Evolutionary conservation across 2,329 filamentous ascomycete genomes (phyloP).

Genomic region (Sporothrix euskadiensis): DNA sequence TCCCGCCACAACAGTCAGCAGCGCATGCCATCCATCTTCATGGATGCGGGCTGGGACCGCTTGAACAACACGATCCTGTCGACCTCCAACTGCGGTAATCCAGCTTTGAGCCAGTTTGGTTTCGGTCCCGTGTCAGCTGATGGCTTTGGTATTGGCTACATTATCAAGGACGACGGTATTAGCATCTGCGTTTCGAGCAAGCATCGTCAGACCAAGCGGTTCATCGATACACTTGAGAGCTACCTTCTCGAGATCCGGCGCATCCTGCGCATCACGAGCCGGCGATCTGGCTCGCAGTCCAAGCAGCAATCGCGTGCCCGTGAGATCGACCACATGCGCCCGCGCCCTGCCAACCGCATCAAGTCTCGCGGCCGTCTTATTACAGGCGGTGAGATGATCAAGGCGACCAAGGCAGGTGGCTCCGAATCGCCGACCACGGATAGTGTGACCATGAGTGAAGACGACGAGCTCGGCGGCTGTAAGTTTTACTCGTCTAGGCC

Average conservation of each 20-base stretch:
- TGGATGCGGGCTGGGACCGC: conserved; percentile 88
- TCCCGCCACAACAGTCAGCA: conserved; percentile 28
- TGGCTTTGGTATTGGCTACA: conserved; percentile 97
- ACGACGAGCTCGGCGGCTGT: conserved; percentile 92
- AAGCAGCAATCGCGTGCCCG: conserved; percentile 53
- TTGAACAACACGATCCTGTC: conserved; percentile 92
- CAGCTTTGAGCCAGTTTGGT: conserved; percentile 89
- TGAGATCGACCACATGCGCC: conserved; percentile 50
- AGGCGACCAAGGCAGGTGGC: conserved; percentile 48
- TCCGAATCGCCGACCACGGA: conserved; percentile 66
- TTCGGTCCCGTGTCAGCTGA: conserved; percentile 93
- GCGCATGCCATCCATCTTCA: conserved; percentile 74
- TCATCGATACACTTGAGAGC: conserved; percentile 83
- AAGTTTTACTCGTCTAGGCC: conserved; percentile 46
- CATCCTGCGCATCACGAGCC: conserved; percentile 68
- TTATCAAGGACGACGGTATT: conserved; percentile 92
- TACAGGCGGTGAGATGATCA: conserved; percentile 53
- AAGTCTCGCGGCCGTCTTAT: conserved; percentile 76
- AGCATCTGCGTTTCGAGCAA: conserved; percentile 91
- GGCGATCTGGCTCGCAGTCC: conserved; percentile 44
- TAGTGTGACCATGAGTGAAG: conserved; percentile 72
- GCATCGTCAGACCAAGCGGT: conserved; percentile 87
- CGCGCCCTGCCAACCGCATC: conserved; percentile 49
- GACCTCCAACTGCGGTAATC: conserved; percentile 98
- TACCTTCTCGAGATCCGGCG: conserved; percentile 91